A percentile compares a stretch with the other conserved stretches of the same genome.
These are phyloP conservation scores for Monascus purpureus DNA, from an alignment of 495 filamentous ascomycete genomes.

Conservation along the genomic window DNA sequence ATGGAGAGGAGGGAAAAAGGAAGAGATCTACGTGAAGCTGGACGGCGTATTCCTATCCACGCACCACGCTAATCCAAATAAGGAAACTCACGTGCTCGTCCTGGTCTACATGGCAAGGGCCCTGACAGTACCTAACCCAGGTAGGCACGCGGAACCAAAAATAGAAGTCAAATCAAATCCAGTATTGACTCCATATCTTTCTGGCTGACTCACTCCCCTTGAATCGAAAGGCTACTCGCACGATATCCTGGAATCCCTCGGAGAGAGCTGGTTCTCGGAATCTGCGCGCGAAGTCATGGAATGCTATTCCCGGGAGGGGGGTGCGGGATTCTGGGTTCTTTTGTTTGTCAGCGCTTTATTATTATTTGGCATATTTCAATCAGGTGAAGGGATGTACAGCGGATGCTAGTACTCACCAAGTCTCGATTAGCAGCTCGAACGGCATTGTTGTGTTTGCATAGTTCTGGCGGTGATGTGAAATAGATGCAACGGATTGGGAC, in stretches of 20 bases:
- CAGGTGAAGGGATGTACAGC: no score
- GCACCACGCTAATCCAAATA: no score
- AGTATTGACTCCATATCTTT: conserved; percentile 55
- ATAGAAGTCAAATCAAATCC: conserved; percentile 34
- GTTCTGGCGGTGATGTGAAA: conserved; percentile 54
- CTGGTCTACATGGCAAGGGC: no score
- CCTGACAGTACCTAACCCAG: no score
- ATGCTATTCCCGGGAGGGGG: conserved; percentile 65
- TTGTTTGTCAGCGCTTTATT: conserved; percentile 14
- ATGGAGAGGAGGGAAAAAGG: background rate
- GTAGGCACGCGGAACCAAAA: no score
- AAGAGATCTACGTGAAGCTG: background rate
- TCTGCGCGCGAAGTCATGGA: conserved; percentile 52
- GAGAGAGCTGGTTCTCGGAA: conserved; percentile 54
- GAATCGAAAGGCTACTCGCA: conserved; percentile 54
- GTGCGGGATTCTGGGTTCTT: conserved; percentile 72
- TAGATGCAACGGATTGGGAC: conserved; percentile 76
- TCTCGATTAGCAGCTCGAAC: conserved; percentile 58
- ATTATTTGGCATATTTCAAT: background rate
- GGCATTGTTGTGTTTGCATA: conserved; percentile 84
- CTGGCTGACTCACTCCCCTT: conserved; percentile 39
- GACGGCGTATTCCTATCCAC: no score
- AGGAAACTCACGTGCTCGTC: no score
- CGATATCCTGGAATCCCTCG: conserved; percentile 79
- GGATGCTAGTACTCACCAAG: conserved; percentile 18